phyloP scores from a whole-genome alignment of 2,329 filamentous ascomycete species.

The Pseudogymnoascus sp. region DNA sequence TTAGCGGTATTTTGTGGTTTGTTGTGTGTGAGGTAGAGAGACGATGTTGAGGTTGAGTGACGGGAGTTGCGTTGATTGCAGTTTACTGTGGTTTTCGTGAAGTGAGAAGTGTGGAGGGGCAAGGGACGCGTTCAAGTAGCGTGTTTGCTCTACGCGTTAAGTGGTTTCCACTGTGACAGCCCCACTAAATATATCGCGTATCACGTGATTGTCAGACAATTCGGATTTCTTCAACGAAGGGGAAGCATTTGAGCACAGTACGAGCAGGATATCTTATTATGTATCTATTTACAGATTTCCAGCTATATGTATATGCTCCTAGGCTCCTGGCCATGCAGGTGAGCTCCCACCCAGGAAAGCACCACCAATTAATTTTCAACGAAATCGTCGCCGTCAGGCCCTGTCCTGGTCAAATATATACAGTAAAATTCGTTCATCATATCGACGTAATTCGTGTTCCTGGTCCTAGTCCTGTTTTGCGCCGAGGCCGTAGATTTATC shows the following conservation, averaged over 20 bases:
- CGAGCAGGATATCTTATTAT: not conserved
- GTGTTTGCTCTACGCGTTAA: constrained; percentile 9
- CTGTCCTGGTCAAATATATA: constrained; percentile 3
- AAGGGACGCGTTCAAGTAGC: constrained; percentile 8
- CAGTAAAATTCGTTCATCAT: constrained; percentile 20
- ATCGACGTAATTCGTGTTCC: constrained; percentile 28
- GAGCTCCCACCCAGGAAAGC: not conserved
- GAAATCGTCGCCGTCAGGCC: not conserved
- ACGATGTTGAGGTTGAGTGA: constrained; percentile 1
- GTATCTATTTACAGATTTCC: constrained; percentile 1
- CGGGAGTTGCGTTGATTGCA: not conserved
- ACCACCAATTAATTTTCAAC: not conserved
- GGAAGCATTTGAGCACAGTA: not conserved
- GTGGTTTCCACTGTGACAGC: constrained; percentile 5
- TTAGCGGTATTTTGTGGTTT: constrained; percentile 1
- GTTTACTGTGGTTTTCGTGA: constrained; percentile 5
- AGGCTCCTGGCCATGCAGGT: not conserved
- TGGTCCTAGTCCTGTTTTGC: constrained; percentile 18
- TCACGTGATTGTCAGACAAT: not conserved
- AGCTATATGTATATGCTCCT: constrained; percentile 3
- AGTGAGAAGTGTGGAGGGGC: constrained; percentile 5
- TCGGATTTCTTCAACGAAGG: not conserved
- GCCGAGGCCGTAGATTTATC: constrained; percentile 52
- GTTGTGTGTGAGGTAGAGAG: constrained; percentile 7
- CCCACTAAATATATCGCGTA: not conserved